A percentile compares a stretch with the other conserved stretches of the same genome.
phyloP scores from a whole-genome alignment of 495 filamentous ascomycete genomes.

The Aspergillus homomorphus region DNA sequence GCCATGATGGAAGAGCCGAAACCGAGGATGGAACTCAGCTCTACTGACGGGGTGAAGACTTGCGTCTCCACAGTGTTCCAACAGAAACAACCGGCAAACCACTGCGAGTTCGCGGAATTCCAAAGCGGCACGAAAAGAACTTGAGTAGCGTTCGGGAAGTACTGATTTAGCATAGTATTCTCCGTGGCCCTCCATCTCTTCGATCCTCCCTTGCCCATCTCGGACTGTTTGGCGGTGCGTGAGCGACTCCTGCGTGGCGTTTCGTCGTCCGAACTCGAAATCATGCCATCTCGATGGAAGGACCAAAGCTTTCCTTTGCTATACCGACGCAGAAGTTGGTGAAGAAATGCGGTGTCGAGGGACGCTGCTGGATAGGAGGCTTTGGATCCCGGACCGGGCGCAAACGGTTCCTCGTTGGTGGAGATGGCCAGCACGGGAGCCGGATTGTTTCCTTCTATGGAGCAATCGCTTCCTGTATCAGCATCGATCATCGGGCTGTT shows the following conservation, averaged over 20 bases:
- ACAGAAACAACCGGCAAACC: conserved; percentile 66
- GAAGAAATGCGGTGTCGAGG: conserved; percentile 43
- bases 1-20: conserved; percentile 69
- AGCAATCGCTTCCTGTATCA: conserved; percentile 36
- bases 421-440: conserved; percentile 39
- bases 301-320: conserved; percentile 64
- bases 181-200: conserved; percentile 41
- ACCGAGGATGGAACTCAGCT: conserved; percentile 53
- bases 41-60: conserved; percentile 40
- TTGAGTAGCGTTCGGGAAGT: conserved; percentile 45
- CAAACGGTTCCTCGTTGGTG: conserved; percentile 40
- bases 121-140: conserved; percentile 59
- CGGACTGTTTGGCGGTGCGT: conserved; percentile 9
- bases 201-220: conserved; percentile 38
- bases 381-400: conserved; percentile 32
- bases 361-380: conserved; percentile 32
- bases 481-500: conserved; percentile 28
- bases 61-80: conserved; percentile 52
- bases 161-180: conserved; percentile 40
- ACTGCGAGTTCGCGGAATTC: conserved; percentile 65
- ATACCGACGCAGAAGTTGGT: conserved; percentile 54
- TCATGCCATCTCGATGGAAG: conserved; percentile 51
- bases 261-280: conserved; percentile 43
- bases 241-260: conserved; percentile 22
- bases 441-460: conserved; percentile 27